These are phyloP conservation scores for Cornus florida DNA, from an alignment of 148 eudicot species.

Conservation along the genomic window DNA sequence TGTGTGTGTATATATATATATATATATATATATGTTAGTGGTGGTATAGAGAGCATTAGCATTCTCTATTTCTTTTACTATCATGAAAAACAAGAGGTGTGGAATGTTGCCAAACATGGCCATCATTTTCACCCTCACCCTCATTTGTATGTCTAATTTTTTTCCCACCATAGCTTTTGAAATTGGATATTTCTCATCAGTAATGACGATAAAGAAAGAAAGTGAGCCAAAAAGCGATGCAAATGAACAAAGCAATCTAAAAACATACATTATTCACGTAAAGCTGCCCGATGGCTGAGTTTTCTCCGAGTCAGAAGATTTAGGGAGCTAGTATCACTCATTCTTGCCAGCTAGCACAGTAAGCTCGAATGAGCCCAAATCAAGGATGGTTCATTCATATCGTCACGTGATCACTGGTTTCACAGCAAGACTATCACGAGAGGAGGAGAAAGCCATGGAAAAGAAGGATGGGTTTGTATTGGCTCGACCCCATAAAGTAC, in stretches of 20 bases:
- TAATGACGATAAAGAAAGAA: background rate
- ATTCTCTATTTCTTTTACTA: background rate
- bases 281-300: conserved; percentile 4
- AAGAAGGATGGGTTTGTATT: conserved; percentile 21
- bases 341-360: conserved; percentile 14
- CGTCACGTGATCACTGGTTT: conserved; percentile 23
- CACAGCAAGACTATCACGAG: conserved; percentile 27
- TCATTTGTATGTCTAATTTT: background rate
- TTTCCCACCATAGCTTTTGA: background rate
- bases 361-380: background rate
- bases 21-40: too few species aligned
- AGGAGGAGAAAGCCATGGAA: conserved; percentile 25
- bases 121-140: background rate
- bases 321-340: conserved; percentile 13
- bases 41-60: background rate
- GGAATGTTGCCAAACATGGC: conserved; percentile 1
- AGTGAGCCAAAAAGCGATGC: background rate
- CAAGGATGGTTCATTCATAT: conserved; percentile 20
- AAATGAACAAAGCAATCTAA: background rate
- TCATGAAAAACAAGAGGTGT: background rate
- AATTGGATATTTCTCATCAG: background rate
- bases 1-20: too few species aligned
- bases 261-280: conserved; percentile 22
- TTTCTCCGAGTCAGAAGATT: background rate
- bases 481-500: conserved; percentile 7